Evolutionary conservation across 1,139 yeast species (phyloP).

Genomic region (Sugiyamaella sp.): DNA sequence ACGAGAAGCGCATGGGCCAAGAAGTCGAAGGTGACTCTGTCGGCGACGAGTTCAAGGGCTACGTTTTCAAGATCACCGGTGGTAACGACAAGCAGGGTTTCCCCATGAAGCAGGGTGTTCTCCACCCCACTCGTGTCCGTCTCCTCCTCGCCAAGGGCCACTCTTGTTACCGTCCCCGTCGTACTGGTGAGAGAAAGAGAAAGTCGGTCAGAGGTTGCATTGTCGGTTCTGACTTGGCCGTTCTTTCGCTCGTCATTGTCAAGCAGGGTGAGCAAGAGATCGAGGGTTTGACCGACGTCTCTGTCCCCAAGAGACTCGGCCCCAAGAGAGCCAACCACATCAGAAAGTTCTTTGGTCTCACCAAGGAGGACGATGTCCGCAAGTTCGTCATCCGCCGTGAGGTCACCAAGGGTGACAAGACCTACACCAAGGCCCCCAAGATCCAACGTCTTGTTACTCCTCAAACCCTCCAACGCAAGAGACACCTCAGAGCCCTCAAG

Average conservation of each 20-base stretch:
- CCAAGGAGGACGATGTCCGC: slow-evolving; percentile 95
- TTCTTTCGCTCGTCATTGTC: slow-evolving; percentile 86
- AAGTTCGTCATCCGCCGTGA: slow-evolving; percentile 98
- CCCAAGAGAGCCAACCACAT: slow-evolving; percentile 99
- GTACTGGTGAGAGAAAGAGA: slow-evolving; percentile 99
- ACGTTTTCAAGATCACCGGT: slow-evolving; percentile 97
- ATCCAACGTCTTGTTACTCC: slow-evolving; percentile 99
- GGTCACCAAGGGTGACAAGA: slow-evolving; percentile 96
- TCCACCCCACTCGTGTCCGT: slow-evolving; percentile 99
- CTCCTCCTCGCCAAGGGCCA: slow-evolving; percentile 90
- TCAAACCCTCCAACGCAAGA: slow-evolving; percentile 99
- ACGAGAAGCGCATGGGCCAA: slow-evolving; percentile 99
- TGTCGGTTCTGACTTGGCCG: slow-evolving; percentile 97
- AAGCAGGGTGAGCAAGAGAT: slow-evolving; percentile 97
- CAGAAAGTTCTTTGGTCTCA: slow-evolving; percentile 98
- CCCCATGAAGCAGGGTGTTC: slow-evolving; percentile 99
- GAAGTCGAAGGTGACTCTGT: slow-evolving; percentile 99
- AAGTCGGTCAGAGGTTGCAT: slow-evolving; percentile 99
- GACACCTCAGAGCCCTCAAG: slow-evolving; percentile 93
- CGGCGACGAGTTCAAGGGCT: slow-evolving; percentile 99
- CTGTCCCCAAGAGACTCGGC: slow-evolving; percentile 98
- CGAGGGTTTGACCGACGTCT: slow-evolving; percentile 92
- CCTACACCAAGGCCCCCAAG: slow-evolving; percentile 99
- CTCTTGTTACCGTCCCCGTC: slow-evolving; percentile 99
- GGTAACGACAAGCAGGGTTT: slow-evolving; percentile 99